phyloP scores from a whole-genome alignment of 1,284 basidiomycete genomes.

The Pterulicium gracile region DNA sequence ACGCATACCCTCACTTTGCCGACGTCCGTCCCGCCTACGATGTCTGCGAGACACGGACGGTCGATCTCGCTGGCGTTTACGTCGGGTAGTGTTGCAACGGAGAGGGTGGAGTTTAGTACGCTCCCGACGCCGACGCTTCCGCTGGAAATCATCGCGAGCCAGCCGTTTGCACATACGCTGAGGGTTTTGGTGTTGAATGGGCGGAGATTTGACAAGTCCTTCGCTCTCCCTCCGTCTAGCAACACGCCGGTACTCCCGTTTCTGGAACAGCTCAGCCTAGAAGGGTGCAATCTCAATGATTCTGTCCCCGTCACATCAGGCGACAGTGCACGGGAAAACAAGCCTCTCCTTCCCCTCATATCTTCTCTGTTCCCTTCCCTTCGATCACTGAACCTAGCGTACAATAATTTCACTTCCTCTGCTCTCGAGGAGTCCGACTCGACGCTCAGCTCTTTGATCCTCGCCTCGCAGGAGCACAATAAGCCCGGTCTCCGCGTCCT shows the following conservation, averaged over 20 bases:
- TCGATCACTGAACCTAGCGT: conserved; percentile 58
- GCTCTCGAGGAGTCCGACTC: conserved; percentile 37
- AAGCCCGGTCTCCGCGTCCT: conserved; percentile 52
- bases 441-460: conserved; percentile 35
- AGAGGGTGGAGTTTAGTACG: conserved; percentile 34
- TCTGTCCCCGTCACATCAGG: conserved; percentile 28
- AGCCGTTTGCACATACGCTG: conserved; percentile 51
- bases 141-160: conserved; percentile 42
- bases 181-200: conserved; percentile 51
- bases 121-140: conserved; percentile 62
- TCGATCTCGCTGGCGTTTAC: conserved; percentile 46
- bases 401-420: conserved; percentile 50
- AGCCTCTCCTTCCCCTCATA: conserved; percentile 45
- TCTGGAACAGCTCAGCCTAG: conserved; percentile 61
- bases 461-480: conserved; percentile 24
- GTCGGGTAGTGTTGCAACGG: conserved; percentile 9
- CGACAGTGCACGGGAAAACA: conserved; percentile 32
- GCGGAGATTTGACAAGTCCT: conserved; percentile 51
- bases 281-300: conserved; percentile 59
- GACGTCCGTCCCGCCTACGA: conserved; percentile 40
- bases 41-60: conserved; percentile 36
- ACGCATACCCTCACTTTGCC: conserved; percentile 56
- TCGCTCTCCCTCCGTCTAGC: conserved; percentile 38
- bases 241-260: conserved; percentile 38
- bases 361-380: conserved; percentile 58